Evolutionary conservation across 345 rosid species (phyloP).

Genomic region (Acer negundo): DNA sequence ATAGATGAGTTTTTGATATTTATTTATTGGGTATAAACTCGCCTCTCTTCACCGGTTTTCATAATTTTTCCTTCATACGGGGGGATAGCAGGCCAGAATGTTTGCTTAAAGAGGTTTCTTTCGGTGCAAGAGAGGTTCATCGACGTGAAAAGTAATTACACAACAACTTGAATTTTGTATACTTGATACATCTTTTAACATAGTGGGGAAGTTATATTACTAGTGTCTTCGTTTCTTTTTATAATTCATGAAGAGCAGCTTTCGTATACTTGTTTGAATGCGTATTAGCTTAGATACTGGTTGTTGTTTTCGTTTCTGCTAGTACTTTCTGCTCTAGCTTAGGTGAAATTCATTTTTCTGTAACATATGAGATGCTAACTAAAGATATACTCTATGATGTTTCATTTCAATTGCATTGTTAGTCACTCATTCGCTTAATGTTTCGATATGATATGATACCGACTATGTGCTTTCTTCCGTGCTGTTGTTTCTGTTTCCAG

Average conservation of each 20-base stretch:
- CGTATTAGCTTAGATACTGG: not conserved
- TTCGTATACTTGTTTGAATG: not conserved
- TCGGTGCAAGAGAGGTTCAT: conserved; percentile 19
- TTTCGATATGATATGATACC: not conserved
- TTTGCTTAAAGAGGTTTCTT: conserved; percentile 21
- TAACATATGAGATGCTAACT: conserved; percentile 8
- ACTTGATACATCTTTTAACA: conserved; percentile 36
- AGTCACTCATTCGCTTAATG: not conserved
- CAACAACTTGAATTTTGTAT: conserved; percentile 36
- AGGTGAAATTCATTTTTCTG: not conserved
- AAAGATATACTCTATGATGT: not conserved
- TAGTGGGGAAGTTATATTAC: conserved; percentile 28
- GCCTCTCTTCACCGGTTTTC: conserved; percentile 26
- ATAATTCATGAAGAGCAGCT: conserved; percentile 1
- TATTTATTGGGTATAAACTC: conserved; percentile 14
- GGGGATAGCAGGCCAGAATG: conserved; percentile 20
- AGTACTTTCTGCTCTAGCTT: not conserved
- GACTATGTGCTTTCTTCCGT: not conserved
- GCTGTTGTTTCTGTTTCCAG: not conserved
- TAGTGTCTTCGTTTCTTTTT: conserved; percentile 16
- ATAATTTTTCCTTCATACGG: conserved; percentile 5
- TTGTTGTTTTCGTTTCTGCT: not conserved
- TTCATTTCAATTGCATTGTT: conserved; percentile 1
- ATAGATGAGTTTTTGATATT: conserved; percentile 34
- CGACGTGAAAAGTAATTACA: conserved; percentile 21